Evolutionary conservation across 768 basidiomycete genomes (phyloP).

Genomic region (Pleurotus platypus): DNA sequence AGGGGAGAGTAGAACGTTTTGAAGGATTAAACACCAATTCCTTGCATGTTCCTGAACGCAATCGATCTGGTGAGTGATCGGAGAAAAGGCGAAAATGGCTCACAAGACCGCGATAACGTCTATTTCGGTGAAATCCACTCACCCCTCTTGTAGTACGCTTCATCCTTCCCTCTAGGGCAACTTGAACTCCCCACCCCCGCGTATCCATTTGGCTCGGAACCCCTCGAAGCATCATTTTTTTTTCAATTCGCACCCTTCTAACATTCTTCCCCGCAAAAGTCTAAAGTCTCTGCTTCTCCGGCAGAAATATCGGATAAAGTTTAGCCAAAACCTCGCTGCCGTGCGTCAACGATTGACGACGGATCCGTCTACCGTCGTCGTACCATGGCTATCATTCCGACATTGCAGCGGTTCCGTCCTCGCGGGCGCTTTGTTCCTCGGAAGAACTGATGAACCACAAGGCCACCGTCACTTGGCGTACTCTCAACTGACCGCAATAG

Average conservation of each 20-base stretch:
- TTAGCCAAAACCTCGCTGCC: conserved; percentile 3
- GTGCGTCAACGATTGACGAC: background rate
- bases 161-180: background rate
- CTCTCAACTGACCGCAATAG: background rate
- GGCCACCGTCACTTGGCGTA: background rate
- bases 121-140: background rate
- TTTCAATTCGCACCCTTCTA: background rate
- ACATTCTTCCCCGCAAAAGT: background rate
- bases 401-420: background rate
- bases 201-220: background rate
- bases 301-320: background rate
- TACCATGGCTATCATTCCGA: background rate
- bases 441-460: background rate
- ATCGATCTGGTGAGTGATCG: too few species aligned
- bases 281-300: background rate
- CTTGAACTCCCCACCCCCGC: background rate
- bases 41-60: too few species aligned
- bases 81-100: too few species aligned
- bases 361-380: too few species aligned
- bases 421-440: background rate
- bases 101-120: too few species aligned
- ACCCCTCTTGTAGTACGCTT: background rate
- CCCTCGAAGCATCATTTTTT: too few species aligned
- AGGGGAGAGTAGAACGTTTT: too few species aligned
- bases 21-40: too few species aligned